A percentile compares a stretch with the other conserved stretches of the same genome.
These are phyloP conservation scores for Fusarium caatingaense DNA, from an alignment of 2,329 filamentous ascomycete species.

Conservation along the genomic window DNA sequence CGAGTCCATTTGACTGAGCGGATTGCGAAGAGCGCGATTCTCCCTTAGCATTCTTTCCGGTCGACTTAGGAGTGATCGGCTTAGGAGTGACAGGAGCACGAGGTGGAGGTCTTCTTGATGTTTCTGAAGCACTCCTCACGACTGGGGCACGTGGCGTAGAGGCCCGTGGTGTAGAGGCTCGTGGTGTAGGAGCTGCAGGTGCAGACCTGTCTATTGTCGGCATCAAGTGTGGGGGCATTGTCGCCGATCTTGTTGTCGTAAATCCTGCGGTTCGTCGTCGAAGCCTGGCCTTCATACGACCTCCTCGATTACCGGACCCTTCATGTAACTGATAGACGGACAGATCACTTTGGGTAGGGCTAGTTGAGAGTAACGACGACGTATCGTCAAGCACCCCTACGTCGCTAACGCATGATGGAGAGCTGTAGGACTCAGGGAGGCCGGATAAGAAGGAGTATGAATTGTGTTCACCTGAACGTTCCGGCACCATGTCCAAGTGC, in stretches of 20 bases:
- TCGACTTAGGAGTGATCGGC: neutral
- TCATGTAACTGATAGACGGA: conserved; percentile 47
- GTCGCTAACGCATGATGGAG: conserved; percentile 14
- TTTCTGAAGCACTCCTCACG: conserved; percentile 7
- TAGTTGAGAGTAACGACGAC: conserved; percentile 19
- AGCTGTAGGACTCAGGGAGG: conserved; percentile 1
- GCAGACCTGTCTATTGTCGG: conserved; percentile 45
- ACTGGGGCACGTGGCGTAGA: conserved; percentile 47
- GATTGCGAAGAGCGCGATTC: conserved; percentile 10
- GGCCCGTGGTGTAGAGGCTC: conserved; percentile 43
- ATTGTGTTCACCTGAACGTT: conserved; percentile 17
- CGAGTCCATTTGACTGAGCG: neutral
- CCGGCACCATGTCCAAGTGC: conserved; percentile 23
- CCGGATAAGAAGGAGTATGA: conserved; percentile 15
- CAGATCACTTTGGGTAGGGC: conserved; percentile 20
- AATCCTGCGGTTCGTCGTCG: conserved; percentile 49
- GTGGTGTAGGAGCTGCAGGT: conserved; percentile 48
- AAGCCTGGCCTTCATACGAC: conserved; percentile 48
- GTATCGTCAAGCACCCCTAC: conserved; percentile 1
- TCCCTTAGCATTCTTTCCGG: neutral
- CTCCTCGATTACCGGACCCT: conserved; percentile 46
- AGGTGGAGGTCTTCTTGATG: neutral
- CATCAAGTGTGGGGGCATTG: conserved; percentile 47
- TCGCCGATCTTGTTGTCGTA: conserved; percentile 45
- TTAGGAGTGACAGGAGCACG: neutral